Percentiles rank a stretch among this genome's conserved stretches.
These are phyloP conservation scores for Ceratobasidium sp. DNA, from an alignment of 1,284 basidiomycete genomes.

Conservation along the genomic window DNA sequence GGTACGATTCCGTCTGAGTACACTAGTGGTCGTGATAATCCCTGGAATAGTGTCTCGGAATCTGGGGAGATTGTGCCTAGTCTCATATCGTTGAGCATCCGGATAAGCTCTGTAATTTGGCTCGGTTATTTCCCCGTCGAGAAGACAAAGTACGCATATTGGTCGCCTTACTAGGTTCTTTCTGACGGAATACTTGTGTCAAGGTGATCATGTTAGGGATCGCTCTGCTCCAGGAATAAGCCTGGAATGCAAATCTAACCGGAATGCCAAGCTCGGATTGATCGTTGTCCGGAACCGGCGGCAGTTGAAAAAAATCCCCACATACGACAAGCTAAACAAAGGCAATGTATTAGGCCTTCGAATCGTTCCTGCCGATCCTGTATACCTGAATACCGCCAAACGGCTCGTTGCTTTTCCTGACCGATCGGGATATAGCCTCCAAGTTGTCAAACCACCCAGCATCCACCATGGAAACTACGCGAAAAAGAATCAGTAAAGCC, in stretches of 20 bases:
- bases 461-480: constrained; percentile 94
- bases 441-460: constrained; percentile 92
- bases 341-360: constrained; percentile 35
- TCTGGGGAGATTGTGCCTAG: constrained; percentile 26
- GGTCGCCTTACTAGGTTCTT: constrained; percentile 41
- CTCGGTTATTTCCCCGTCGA: background rate
- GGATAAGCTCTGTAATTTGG: constrained; percentile 55
- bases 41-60: constrained; percentile 21
- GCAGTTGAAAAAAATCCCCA: constrained; percentile 94
- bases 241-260: constrained; percentile 81
- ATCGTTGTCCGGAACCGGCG: constrained; percentile 74
- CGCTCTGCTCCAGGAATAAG: constrained; percentile 69
- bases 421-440: constrained; percentile 63
- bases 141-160: background rate
- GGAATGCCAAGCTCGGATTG: constrained; percentile 44
- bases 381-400: constrained; percentile 95
- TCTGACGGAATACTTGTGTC: constrained; percentile 68
- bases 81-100: constrained; percentile 40
- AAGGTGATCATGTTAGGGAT: constrained; percentile 65
- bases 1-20: constrained; percentile 38
- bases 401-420: constrained; percentile 70
- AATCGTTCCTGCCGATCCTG: background rate
- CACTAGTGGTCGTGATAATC: constrained; percentile 27
- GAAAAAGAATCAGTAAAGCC: constrained; percentile 6
- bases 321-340: constrained; percentile 73